Evolutionary conservation across 768 basidiomycete species (phyloP), one percentile per base, ranked within the genome.

Genomic region (Dacryopinax primogenitus): DNA sequence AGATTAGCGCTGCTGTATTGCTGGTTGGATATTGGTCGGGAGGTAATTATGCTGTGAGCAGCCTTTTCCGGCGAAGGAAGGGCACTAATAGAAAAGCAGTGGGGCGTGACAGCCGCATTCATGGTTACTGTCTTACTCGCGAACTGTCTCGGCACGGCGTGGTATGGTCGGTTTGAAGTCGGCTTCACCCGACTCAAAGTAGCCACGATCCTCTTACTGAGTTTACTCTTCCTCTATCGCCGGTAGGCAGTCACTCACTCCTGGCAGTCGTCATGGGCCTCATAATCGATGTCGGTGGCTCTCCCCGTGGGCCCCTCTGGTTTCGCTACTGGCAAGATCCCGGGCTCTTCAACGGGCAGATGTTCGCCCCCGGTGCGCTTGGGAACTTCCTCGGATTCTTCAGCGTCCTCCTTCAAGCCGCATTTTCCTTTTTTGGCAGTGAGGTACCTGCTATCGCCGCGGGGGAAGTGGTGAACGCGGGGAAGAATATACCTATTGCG

Each of bases 1-100:
- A 90, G 75, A 80, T 92, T 64, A 84, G 84, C 1, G 88, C 88
- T 1, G 83, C 86, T 11, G 79, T 82, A 13, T 79, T 90, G 62
- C 74, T 92, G 7, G 76, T 90, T 65, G 78, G 81, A 3, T 90
- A 84, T 76, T 90, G 88, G 88, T 84, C 87, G 68, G 66, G 51
- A 28, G 66, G 67, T n/a, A 21, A n/a, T 30, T 26, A 63, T 41
- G 16, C 30, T 33, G 21, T 39, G 37, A 39, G 37, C 37, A n/a
- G 37, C 37, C 37, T 11, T 11, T n/a, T n/a, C 37, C n/a, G 37
- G 37, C 37, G 11, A 11, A n/a, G n/a, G n/a, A n/a, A n/a, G n/a
- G n/a, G n/a, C n/a, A n/a, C n/a, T n/a, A n/a, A n/a, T n/a, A n/a
- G n/a, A n/a, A n/a, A n/a, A n/a, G 37, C 37, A 39, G 37, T 39